Evolutionary conservation across 495 filamentous ascomycete genomes (phyloP).

Genomic region (Podospora bellae-mahoneyi): DNA sequence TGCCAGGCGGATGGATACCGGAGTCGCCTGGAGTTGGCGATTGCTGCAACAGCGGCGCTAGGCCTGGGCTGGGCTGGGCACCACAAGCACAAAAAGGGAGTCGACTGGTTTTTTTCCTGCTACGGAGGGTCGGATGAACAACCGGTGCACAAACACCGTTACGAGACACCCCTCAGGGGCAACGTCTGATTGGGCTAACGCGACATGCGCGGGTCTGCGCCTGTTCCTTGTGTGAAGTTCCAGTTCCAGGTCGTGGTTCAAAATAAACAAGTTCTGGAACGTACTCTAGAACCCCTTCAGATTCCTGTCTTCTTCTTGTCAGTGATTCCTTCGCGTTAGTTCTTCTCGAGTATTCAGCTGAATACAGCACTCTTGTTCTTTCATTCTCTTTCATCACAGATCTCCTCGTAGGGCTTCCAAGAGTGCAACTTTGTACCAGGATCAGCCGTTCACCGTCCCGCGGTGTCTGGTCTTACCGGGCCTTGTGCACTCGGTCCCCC

Average conservation of each 20-base stretch:
- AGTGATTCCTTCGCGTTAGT: neutral
- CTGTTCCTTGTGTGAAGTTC: constrained; percentile 17
- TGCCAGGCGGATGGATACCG: constrained; percentile 4
- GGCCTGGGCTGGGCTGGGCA: constrained; percentile 8
- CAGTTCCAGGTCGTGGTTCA: constrained; percentile 25
- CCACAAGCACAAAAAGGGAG: constrained; percentile 1
- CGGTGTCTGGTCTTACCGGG: neutral
- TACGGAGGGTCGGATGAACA: constrained; percentile 27
- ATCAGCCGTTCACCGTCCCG: constrained; percentile 12
- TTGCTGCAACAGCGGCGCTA: constrained; percentile 5
- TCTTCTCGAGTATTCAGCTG: neutral
- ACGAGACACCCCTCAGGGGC: constrained; percentile 24
- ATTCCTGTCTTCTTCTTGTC: constrained; percentile 1
- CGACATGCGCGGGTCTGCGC: constrained; percentile 23
- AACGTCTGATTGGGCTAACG: constrained; percentile 24
- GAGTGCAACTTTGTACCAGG: constrained; percentile 13
- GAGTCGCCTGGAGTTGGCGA: constrained; percentile 8
- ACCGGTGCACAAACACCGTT: constrained; percentile 24
- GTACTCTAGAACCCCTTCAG: constrained; percentile 8
- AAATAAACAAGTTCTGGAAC: constrained; percentile 36
- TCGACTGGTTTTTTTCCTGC: constrained; percentile 16
- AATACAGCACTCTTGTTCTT: too few species aligned
- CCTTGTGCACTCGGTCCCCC: neutral
- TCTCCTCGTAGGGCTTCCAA: constrained; percentile 4
- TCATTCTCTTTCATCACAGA: neutral